These are phyloP conservation scores for Amborella trichopoda DNA, from an alignment of 164 flowering plant genomes.

Conservation along the genomic window DNA sequence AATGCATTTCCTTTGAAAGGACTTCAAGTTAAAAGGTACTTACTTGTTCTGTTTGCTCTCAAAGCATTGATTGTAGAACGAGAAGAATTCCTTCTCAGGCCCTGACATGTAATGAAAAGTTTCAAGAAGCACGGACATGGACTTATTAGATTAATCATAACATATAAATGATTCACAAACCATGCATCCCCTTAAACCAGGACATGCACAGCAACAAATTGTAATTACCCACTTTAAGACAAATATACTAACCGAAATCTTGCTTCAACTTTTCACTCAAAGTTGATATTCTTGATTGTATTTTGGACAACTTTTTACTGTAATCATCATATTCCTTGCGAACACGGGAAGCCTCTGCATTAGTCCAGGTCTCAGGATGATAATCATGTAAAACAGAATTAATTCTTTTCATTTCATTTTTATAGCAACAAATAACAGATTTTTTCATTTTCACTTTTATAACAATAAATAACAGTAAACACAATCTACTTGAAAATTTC, in stretches of 20 bases:
- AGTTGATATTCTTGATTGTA: slow-evolving; percentile 83
- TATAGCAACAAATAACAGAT: slow-evolving; percentile 3
- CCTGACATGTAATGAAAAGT: slow-evolving; percentile 36
- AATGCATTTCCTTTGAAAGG: too few relatives aligned
- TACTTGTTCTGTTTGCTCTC: slow-evolving; percentile 92
- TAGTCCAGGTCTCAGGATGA: too few relatives aligned
- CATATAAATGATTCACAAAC: too few relatives aligned
- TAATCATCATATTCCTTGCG: slow-evolving; percentile 92
- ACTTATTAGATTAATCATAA: too few relatives aligned
- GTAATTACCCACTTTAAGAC: too few relatives aligned
- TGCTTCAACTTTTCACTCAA: slow-evolving; percentile 57
- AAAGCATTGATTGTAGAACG: slow-evolving; percentile 75
- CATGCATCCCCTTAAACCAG: too few relatives aligned
- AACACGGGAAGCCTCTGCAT: slow-evolving; percentile 66
- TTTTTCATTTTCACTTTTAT: background rate
- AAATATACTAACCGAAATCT: slow-evolving; percentile 64
- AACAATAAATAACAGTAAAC: background rate
- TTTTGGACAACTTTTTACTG: slow-evolving; percentile 60
- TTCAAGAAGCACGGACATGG: too few relatives aligned
- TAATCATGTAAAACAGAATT: background rate
- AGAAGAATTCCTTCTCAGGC: slow-evolving; percentile 79
- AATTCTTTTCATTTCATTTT: background rate
- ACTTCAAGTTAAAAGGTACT: background rate
- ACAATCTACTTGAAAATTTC: background rate
- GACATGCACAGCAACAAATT: too few relatives aligned